Evolutionary conservation across 257 asterid genomes (phyloP).

Genomic region (Ballota nigra): DNA sequence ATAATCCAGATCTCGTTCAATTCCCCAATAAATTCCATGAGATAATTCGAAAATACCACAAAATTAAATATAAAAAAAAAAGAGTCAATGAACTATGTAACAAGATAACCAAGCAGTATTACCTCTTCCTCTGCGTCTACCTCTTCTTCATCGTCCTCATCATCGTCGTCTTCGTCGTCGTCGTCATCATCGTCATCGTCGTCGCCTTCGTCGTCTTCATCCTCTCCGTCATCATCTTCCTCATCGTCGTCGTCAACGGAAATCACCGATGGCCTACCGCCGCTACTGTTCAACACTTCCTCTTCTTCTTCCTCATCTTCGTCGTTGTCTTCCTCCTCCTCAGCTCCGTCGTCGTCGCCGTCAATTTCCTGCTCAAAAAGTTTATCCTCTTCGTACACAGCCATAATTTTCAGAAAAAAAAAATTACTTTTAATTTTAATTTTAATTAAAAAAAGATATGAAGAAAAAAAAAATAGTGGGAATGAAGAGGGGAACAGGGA

Average conservation of each 20-base stretch:
- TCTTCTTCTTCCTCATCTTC: constrained; percentile 35
- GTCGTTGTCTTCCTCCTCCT: constrained; percentile 27
- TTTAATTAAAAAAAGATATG: background rate
- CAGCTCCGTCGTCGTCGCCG: constrained; percentile 35
- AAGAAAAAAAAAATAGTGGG: constrained; percentile 27
- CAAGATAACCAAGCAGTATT: too few relatives aligned
- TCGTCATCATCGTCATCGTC: constrained; percentile 50
- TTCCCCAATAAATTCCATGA: background rate
- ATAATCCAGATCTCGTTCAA: constrained; percentile 19
- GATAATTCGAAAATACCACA: background rate
- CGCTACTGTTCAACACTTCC: constrained; percentile 32
- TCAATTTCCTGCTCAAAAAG: constrained; percentile 40
- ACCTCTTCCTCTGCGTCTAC: constrained; percentile 43
- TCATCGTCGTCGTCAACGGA: constrained; percentile 42
- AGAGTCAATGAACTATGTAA: too few relatives aligned
- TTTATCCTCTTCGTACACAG: constrained; percentile 52
- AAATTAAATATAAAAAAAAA: background rate
- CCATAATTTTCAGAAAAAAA: constrained; percentile 40
- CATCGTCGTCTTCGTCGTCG: constrained; percentile 48
- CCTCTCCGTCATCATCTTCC: constrained; percentile 40
- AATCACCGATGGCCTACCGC: constrained; percentile 22
- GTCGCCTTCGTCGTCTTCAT: constrained; percentile 40
- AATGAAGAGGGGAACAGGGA: constrained; percentile 35
- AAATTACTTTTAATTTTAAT: background rate
- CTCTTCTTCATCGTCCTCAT: constrained; percentile 32